These are phyloP conservation scores for Fusarium sp. DNA, from an alignment of 2,329 filamentous ascomycete species.

Conservation along the genomic window DNA sequence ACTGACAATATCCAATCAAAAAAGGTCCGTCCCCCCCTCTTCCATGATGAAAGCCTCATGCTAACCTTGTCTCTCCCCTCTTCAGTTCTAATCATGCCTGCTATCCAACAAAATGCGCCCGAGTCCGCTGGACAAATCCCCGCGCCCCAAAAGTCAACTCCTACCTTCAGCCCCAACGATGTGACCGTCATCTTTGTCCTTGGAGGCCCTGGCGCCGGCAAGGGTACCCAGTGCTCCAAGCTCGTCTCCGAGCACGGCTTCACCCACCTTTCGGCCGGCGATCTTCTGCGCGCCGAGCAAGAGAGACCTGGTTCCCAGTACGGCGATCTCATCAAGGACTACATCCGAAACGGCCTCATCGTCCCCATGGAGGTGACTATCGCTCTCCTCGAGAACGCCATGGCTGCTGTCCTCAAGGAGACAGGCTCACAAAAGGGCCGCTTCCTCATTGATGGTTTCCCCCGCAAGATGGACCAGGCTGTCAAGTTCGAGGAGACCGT, in stretches of 20 bases:
- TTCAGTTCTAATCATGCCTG: slow-evolving; percentile 32
- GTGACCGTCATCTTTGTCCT: slow-evolving; percentile 98
- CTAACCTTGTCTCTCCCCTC: slow-evolving; percentile 6
- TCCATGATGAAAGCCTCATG: slow-evolving; percentile 19
- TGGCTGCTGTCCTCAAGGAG: slow-evolving; percentile 76
- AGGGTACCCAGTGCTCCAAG: slow-evolving; percentile 94
- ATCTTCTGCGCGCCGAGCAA: slow-evolving; percentile 94
- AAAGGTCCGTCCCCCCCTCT: slow-evolving; percentile 27
- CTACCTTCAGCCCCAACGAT: slow-evolving; percentile 80
- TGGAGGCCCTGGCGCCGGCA: slow-evolving; percentile 93
- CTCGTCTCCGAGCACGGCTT: slow-evolving; percentile 91
- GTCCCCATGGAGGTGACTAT: slow-evolving; percentile 99
- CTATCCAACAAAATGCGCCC: slow-evolving; percentile 33
- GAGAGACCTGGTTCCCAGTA: slow-evolving; percentile 87
- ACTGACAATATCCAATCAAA: slow-evolving; percentile 18
- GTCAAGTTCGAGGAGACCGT: slow-evolving; percentile 92
- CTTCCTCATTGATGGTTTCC: slow-evolving; percentile 88
- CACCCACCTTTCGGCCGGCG: slow-evolving; percentile 92
- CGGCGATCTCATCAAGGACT: slow-evolving; percentile 90
- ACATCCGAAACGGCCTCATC: slow-evolving; percentile 95
- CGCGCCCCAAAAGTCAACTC: slow-evolving; percentile 65
- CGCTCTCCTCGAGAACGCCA: slow-evolving; percentile 92
- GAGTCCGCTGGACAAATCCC: slow-evolving; percentile 52
- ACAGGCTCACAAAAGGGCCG: slow-evolving; percentile 67
- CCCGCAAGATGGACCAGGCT: slow-evolving; percentile 97